Base-by-base conservation (phyloP, 2,329 filamentous ascomycete species). In the Coleophoma eucalyptorum region DNA sequence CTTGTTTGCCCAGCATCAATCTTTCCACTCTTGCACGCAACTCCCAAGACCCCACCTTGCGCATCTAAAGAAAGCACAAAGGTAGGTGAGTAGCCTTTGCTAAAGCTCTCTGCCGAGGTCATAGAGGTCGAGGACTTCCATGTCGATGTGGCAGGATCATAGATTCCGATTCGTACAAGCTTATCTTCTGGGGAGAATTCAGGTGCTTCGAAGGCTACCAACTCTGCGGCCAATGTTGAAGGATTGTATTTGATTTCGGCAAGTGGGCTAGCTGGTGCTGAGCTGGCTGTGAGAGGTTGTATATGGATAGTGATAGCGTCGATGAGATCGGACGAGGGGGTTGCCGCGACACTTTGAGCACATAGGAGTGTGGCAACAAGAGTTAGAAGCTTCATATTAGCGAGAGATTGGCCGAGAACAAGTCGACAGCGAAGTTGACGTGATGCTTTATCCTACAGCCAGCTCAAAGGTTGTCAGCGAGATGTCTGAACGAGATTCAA, bases 1-100 rank as follows among this genome's bases (percentile, higher is more conserved):
- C 83, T 73, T 59, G 83, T 86, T 58, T 79, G 74, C 2, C 83
- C 83, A 11, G 83, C 83, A 63, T 86, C 83, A 50, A 86, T 80
- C 58, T 65, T 65, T 18, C 81, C 75, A n/a, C 81, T 80, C 63
- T 77, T 77, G 43, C 76, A 64, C 33, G 72, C 71, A 13, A 75
- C 79, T 21, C 81, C 77, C 45, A 82, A 60, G 2, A 80, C 67
- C 7, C 68, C 65, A 7, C 73, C 75, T 21, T 56, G 57, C 19
- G 62, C 63, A 55, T 78, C 75, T 35, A 84, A 69, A 2, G 73
- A 74, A 12, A 86, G 64, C 21, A 81, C 61, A 46, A 87, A 66
- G 48, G 77, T 76, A 15, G 81, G 81, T 55, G 77, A 71, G 64
- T 79, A 85, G 5, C 83, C 83, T 67, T 84, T 84, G 55, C 67